Evolutionary conservation across 768 basidiomycete species (phyloP), one percentile per base, ranked within the genome.

Genomic region (Tulasnella sp.): DNA sequence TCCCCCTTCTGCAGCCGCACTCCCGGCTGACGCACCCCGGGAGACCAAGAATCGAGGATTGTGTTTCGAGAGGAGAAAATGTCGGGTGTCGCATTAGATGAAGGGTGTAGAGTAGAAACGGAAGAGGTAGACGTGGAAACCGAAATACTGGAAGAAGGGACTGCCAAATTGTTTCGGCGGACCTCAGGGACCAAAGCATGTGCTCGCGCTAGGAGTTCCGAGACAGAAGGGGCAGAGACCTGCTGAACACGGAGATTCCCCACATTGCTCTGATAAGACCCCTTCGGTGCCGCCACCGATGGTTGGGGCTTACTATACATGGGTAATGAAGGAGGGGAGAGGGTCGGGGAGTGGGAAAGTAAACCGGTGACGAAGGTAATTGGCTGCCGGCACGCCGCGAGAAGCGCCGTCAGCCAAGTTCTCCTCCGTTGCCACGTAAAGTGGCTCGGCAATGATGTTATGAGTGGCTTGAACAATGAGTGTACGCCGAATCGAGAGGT

Each of bases 401-500:
- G 52, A 40, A 40, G 39, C 39, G 10, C 39, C 39, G 39, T 40
- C 39, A 10, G 39, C 39, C 10, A 10, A 3, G 10, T 40, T 40
- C 39, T 40, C 39, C 39, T 40, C 39, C 39, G 39, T 40, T 10
- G 58, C 58, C 58, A 76, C 75, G 24, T 76, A 76, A 27, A 73
- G 24, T 4, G 72, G 72, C 39, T 73, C 72, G 3, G 14, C 42
- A 5, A 73, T 9, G 16, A 73, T 38, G 9, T 38, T 24, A 5
- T 39, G 3, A 6, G 36, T 73, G 9, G 38, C 42, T 24, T 38
- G 12, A 34, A 73, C 36, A 3, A 24, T 9, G 5, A 34, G 18
- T 4, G 72, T 79, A 19, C 72, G 78, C 24, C 38, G 9, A 42
- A 79, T 79, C 19, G 36, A 75, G 34, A 48, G 38, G 31, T 79